A percentile compares a stretch with the other conserved stretches of the same genome.
phyloP scores from a whole-genome alignment of 768 basidiomycete genomes.

The Boletus patriciae region DNA sequence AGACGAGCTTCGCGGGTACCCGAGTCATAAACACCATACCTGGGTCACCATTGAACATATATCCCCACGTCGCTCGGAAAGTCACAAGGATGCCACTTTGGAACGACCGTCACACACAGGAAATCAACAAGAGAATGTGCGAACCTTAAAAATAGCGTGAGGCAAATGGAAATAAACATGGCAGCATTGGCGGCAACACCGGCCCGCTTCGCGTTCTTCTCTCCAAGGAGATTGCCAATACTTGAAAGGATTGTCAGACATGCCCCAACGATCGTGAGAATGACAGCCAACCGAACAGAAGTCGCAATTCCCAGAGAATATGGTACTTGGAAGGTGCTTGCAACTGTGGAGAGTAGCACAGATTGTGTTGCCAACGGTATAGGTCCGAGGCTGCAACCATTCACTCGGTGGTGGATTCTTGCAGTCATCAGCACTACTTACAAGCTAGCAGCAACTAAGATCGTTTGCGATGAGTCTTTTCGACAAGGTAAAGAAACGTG shows the following conservation, averaged over 20 bases:
- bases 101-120: background rate
- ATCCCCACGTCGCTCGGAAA: conserved; percentile 68
- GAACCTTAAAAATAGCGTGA: conserved; percentile 65
- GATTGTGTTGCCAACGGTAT: conserved; percentile 84
- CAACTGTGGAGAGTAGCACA: conserved; percentile 72
- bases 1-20: background rate
- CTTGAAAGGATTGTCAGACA: conserved; percentile 37
- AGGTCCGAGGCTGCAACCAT: conserved; percentile 64
- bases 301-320: conserved; percentile 79
- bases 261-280: background rate
- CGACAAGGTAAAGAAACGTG: background rate
- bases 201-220: conserved; percentile 71
- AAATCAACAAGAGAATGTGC: conserved; percentile 2
- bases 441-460: conserved; percentile 54
- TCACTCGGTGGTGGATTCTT: conserved; percentile 15
- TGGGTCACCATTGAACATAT: conserved; percentile 71
- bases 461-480: conserved; percentile 2
- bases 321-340: conserved; percentile 79
- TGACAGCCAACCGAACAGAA: conserved; percentile 66
- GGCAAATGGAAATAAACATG: conserved; percentile 59
- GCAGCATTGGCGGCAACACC: conserved; percentile 63
- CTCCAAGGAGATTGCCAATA: conserved; percentile 87
- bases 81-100: conserved; percentile 52
- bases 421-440: conserved; percentile 24
- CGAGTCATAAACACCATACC: conserved; percentile 33